phyloP scores from a whole-genome alignment of 768 basidiomycete genomes.

The Glaciozyma antarctica region DNA sequence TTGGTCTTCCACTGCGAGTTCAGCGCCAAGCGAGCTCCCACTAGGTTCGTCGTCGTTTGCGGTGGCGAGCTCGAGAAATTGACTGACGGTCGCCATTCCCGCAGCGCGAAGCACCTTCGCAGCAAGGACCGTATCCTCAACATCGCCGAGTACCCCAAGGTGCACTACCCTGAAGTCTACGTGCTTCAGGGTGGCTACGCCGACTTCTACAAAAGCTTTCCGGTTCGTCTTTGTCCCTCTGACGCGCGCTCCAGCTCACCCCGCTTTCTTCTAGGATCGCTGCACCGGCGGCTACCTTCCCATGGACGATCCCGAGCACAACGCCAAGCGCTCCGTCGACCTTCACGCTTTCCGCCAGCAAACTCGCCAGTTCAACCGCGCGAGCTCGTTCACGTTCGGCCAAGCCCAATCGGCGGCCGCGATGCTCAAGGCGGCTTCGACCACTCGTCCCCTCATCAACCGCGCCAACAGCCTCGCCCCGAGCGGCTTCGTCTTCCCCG shows the following conservation, averaged over 20 bases:
- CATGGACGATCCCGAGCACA: conserved; percentile 89
- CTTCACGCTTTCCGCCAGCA: conserved; percentile 78
- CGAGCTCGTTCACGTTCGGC: conserved; percentile 28
- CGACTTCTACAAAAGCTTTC: conserved; percentile 64
- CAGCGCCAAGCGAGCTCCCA: conserved; percentile 86
- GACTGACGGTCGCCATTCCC: background rate
- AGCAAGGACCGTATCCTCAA: conserved; percentile 82
- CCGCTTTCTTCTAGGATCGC: conserved; percentile 40
- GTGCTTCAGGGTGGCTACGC: conserved; percentile 94
- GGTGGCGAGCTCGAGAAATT: background rate
- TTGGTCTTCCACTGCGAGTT: conserved; percentile 98
- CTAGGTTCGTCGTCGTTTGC: conserved; percentile 56
- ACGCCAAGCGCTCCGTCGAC: conserved; percentile 69
- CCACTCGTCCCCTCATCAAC: background rate
- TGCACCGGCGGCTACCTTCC: conserved; percentile 75
- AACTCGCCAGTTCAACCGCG: conserved; percentile 29
- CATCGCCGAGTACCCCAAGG: conserved; percentile 73
- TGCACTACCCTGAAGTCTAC: conserved; percentile 94
- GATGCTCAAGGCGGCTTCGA: conserved; percentile 7
- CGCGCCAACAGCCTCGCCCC: conserved; percentile 12
- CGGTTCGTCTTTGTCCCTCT: conserved; percentile 36
- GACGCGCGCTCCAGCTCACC: background rate
- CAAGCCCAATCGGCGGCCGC: conserved; percentile 24
- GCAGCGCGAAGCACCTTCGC: conserved; percentile 84
- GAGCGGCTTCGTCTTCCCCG: conserved; percentile 23